These are phyloP conservation scores for Hansenula sp. DNA, from an alignment of 1,139 yeast genomes.

Conservation along the genomic window DNA sequence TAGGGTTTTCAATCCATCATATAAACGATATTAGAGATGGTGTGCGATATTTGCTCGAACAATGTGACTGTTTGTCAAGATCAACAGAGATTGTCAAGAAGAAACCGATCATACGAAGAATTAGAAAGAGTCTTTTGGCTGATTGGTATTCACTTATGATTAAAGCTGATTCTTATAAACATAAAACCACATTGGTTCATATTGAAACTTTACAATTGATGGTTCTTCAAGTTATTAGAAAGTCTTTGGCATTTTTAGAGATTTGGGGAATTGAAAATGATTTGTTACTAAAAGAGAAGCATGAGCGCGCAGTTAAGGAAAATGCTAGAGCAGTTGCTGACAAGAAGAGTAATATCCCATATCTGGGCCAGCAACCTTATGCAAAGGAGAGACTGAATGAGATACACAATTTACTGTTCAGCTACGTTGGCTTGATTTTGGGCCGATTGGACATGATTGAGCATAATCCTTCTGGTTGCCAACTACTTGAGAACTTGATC, in stretches of 20 bases:
- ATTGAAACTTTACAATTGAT: conserved; percentile 69
- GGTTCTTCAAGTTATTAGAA: conserved; percentile 69
- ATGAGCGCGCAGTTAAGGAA: conserved; percentile 21
- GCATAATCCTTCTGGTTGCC: conserved; percentile 67
- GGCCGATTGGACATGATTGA: conserved; percentile 76
- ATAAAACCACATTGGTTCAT: conserved; percentile 61
- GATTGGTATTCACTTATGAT: conserved; percentile 90
- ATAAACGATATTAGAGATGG: conserved; percentile 76
- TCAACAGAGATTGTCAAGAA: conserved; percentile 74
- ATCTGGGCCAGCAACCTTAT: conserved; percentile 53
- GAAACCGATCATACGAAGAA: conserved; percentile 64
- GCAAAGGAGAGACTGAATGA: conserved; percentile 73
- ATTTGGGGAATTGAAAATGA: conserved; percentile 67
- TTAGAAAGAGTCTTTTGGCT: conserved; percentile 77
- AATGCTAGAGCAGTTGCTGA: conserved; percentile 5
- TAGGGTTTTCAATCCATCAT: conserved; percentile 27
- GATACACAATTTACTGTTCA: conserved; percentile 63
- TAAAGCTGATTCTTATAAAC: conserved; percentile 79
- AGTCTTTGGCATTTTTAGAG: conserved; percentile 69
- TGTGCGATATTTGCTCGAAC: conserved; percentile 68
- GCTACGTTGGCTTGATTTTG: conserved; percentile 66
- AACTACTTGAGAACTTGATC: conserved; percentile 57
- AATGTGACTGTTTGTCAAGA: conserved; percentile 81
- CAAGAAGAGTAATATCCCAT: conserved; percentile 15
- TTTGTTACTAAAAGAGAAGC: conserved; percentile 23